phyloP scores from a whole-genome alignment of 257 asterid genomes.

The Oldenlandia corymbosa region DNA sequence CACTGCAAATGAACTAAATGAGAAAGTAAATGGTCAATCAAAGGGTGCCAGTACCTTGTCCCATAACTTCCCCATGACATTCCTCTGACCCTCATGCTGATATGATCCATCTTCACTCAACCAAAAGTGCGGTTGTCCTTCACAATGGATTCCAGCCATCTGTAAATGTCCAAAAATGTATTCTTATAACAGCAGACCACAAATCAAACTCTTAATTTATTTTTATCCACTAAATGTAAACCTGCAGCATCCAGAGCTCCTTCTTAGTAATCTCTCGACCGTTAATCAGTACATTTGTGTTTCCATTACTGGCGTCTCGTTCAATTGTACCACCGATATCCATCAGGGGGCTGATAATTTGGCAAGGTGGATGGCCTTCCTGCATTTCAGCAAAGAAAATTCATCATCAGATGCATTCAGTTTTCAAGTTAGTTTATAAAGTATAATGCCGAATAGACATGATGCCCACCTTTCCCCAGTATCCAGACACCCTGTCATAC shows the following conservation, averaged over 20 bases:
- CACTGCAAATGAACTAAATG: conserved; percentile 1
- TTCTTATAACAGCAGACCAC: conserved; percentile 14
- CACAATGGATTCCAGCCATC: conserved; percentile 63
- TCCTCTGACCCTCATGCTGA: conserved; percentile 65
- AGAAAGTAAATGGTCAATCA: background rate
- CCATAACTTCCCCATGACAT: conserved; percentile 78
- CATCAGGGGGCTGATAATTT: conserved; percentile 60
- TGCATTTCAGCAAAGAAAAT: conserved; percentile 26
- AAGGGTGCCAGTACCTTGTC: conserved; percentile 41
- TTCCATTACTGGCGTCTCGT: conserved; percentile 72
- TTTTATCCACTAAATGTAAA: conserved; percentile 19
- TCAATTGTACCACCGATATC: conserved; percentile 44
- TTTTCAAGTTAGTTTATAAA: background rate
- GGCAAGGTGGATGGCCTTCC: conserved; percentile 84
- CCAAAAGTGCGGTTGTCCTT: conserved; percentile 72
- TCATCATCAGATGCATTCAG: background rate
- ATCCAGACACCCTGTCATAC: conserved; percentile 86
- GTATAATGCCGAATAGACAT: background rate
- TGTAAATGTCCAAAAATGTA: conserved; percentile 26
- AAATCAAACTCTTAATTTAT: conserved; percentile 6
- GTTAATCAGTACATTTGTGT: conserved; percentile 58
- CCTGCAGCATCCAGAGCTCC: conserved; percentile 66
- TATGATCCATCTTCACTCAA: conserved; percentile 60
- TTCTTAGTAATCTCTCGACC: conserved; percentile 62
- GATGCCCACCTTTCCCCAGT: conserved; percentile 86